phyloP scores from a whole-genome alignment of 208 protist genomes.

The Leishmania tarentolae region DNA sequence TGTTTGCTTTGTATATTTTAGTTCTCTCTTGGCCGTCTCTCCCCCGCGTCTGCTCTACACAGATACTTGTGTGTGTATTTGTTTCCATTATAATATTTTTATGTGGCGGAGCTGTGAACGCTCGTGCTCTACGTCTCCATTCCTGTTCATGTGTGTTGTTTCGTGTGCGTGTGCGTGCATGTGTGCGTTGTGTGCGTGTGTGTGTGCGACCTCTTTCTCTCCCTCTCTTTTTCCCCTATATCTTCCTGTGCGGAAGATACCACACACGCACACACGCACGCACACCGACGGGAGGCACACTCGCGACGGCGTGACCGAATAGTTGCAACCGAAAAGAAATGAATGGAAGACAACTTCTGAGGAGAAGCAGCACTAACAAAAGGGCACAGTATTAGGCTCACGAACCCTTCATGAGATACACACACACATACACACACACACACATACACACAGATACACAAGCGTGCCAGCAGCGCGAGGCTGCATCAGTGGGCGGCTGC shows the following conservation, averaged over 20 bases:
- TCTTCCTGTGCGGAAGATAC: background rate
- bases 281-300: background rate
- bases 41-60: slow-evolving; percentile 2
- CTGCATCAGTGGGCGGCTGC: background rate
- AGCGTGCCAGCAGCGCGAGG: background rate
- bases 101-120: background rate
- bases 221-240: background rate
- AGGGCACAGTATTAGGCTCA: background rate
- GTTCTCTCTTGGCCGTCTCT: background rate
- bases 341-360: background rate
- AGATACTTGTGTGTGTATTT: background rate
- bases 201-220: background rate
- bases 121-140: background rate
- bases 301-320: background rate
- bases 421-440: background rate
- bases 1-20: background rate
- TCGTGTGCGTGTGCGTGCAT: background rate
- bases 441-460: background rate
- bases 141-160: background rate
- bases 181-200: background rate
- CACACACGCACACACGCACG: background rate
- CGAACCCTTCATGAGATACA: background rate
- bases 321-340: background rate
- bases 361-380: background rate
- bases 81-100: background rate